Conservation (phyloP, 2,329 filamentous ascomycete genomes). For the Exophiala viscosa region DNA sequence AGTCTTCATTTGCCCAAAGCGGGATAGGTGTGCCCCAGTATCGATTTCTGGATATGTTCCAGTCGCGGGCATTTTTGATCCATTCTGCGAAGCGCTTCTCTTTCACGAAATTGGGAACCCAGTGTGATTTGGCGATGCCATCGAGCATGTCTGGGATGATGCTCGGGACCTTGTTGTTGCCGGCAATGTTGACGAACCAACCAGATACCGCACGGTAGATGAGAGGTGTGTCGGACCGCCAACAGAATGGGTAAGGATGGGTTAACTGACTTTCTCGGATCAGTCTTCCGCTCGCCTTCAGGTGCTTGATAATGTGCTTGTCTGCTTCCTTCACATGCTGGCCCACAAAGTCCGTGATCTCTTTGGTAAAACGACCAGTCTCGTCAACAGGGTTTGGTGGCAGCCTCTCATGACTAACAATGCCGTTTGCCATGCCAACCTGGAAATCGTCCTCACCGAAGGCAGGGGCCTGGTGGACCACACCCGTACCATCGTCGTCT, state of each 20-base stretch:
- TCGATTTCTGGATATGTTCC: constrained; percentile 84
- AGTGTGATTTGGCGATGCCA: constrained; percentile 78
- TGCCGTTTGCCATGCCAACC: constrained; percentile 66
- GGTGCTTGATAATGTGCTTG: constrained; percentile 79
- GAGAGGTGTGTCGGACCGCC: constrained; percentile 79
- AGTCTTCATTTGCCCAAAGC: constrained; percentile 79
- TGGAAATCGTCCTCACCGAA: constrained; percentile 92
- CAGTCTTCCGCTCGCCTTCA: constrained; percentile 70
- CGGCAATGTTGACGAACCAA: constrained; percentile 83
- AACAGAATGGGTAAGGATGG: constrained; percentile 85
- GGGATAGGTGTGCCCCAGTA: constrained; percentile 90
- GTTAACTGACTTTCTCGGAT: constrained; percentile 74
- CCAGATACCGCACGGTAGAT: constrained; percentile 87
- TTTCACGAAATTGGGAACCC: constrained; percentile 81
- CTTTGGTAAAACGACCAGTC: constrained; percentile 68
- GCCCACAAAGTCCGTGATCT: constrained; percentile 72
- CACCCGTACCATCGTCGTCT: constrained; percentile 77
- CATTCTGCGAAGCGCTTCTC: constrained; percentile 82
- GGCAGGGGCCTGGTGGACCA: constrained; percentile 82
- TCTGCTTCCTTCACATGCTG: constrained; percentile 84
- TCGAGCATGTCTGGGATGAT: constrained; percentile 77
- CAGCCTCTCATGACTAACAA: constrained; percentile 67
- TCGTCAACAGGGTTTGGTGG: constrained; percentile 83
- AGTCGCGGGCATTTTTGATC: constrained; percentile 80
- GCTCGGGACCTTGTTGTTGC: constrained; percentile 34